A percentile compares a stretch with the other conserved stretches of the same genome.
These are phyloP conservation scores for Rhodotorula paludigena DNA, from an alignment of 768 basidiomycete genomes.

Conservation along the genomic window DNA sequence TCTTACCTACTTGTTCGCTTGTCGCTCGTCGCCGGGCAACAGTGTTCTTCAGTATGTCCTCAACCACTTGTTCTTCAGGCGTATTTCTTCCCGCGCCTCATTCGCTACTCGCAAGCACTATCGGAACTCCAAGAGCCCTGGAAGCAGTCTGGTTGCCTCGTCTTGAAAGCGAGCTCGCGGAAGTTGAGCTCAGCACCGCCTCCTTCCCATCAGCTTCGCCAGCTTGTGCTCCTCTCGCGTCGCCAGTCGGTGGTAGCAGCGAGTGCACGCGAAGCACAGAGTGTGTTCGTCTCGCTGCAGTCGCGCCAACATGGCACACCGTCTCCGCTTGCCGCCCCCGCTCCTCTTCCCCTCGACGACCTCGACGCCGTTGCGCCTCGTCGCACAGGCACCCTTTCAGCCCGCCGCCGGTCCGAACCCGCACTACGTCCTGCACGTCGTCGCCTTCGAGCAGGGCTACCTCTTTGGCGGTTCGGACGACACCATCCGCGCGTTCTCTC, in stretches of 20 bases:
- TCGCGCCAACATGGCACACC: constrained; percentile 5
- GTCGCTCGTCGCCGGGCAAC: no score
- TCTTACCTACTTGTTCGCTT: no score
- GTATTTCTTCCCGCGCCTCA: no score
- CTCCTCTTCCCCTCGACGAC: constrained; percentile 18
- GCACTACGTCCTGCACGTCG: constrained; percentile 41
- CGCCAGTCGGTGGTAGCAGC: neutral
- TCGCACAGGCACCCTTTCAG: constrained; percentile 23
- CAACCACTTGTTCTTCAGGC: no score
- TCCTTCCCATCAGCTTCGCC: neutral
- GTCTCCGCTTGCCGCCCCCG: constrained; percentile 24
- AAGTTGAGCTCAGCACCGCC: neutral
- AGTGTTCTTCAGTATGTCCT: no score
- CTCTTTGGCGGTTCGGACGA: constrained; percentile 39
- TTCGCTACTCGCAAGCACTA: no score
- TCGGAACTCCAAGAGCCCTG: no score
- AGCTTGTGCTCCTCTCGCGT: neutral
- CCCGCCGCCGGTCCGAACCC: constrained; percentile 22
- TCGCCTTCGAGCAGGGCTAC: constrained; percentile 29
- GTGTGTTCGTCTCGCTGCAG: no score
- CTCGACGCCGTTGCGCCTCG: constrained; percentile 28
- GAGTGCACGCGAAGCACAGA: no score
- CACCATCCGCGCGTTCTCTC: constrained; percentile 32
- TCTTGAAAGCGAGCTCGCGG: no score
- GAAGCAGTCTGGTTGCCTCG: no score